phyloP scores from a whole-genome alignment of 2,329 filamentous ascomycete species.

The Cryphonectria japonica region DNA sequence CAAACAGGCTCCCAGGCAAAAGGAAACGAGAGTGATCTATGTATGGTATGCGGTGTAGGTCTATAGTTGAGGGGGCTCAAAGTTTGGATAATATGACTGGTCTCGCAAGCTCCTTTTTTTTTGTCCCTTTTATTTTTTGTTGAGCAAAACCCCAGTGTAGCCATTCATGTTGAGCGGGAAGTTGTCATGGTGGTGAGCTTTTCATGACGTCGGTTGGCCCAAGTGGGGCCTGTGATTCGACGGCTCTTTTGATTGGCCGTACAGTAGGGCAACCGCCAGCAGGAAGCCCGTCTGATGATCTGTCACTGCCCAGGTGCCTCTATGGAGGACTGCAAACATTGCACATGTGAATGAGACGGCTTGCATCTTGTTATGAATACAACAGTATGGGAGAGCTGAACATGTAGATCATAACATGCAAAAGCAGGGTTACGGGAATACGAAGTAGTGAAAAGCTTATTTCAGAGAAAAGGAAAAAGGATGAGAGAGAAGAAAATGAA shows the following conservation, averaged over 20 bases:
- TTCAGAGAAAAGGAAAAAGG: neutral
- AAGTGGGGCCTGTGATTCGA: neutral
- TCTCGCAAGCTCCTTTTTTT: neutral
- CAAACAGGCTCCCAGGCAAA: neutral
- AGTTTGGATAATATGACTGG: neutral
- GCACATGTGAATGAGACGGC: neutral
- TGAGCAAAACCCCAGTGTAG: neutral
- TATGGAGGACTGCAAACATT: neutral
- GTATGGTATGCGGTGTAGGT: neutral
- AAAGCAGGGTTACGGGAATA: neutral
- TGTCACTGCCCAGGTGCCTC: neutral
- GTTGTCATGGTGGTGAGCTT: slow-evolving; percentile 16
- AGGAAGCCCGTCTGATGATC: neutral
- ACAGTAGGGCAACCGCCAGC: neutral
- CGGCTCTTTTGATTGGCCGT: slow-evolving; percentile 8
- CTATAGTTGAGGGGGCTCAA: neutral
- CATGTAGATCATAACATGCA: neutral
- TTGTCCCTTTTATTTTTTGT: neutral
- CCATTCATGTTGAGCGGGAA: neutral
- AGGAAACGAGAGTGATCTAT: neutral
- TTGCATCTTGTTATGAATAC: neutral
- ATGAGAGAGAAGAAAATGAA: neutral
- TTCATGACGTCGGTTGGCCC: slow-evolving; percentile 22
- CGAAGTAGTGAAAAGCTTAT: neutral
- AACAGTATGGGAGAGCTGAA: neutral